These are phyloP conservation scores for Scleroderma bovista DNA, from an alignment of 768 basidiomycete genomes.

Conservation along the genomic window DNA sequence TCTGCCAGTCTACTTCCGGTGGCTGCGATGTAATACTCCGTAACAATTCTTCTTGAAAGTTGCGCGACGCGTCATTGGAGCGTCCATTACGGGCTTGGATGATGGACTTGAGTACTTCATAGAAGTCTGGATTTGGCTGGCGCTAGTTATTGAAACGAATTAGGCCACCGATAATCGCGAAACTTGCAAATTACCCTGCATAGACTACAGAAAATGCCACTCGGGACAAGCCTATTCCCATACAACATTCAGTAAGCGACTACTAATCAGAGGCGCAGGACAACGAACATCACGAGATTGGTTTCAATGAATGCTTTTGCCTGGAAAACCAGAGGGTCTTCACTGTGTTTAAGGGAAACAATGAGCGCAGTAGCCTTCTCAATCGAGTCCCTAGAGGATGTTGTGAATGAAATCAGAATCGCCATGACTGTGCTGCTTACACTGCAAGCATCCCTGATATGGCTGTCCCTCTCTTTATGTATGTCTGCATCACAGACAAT, in stretches of 20 bases:
- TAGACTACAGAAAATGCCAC: conserved; percentile 51
- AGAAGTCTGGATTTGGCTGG: conserved; percentile 41
- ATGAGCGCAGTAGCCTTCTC: conserved; percentile 48
- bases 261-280: neutral
- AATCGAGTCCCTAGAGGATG: conserved; percentile 41
- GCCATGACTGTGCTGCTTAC: conserved; percentile 2
- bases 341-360: conserved; percentile 39
- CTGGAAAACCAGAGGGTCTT: conserved; percentile 52
- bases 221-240: conserved; percentile 44
- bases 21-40: conserved; percentile 48
- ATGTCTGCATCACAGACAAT: conserved; percentile 55
- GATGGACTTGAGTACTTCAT: conserved; percentile 47
- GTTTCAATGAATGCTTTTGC: conserved; percentile 50
- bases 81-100: conserved; percentile 33
- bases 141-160: conserved; percentile 32
- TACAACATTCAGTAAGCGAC: neutral
- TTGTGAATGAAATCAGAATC: neutral
- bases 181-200: conserved; percentile 42
- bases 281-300: conserved; percentile 43
- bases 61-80: conserved; percentile 20
- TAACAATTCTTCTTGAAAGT: conserved; percentile 46
- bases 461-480: conserved; percentile 54
- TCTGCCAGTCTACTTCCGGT: conserved; percentile 43
- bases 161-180: neutral
- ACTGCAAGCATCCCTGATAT: conserved; percentile 11